Base-by-base conservation (phyloP, 306 rosid species). In the Senna siamea region DNA sequence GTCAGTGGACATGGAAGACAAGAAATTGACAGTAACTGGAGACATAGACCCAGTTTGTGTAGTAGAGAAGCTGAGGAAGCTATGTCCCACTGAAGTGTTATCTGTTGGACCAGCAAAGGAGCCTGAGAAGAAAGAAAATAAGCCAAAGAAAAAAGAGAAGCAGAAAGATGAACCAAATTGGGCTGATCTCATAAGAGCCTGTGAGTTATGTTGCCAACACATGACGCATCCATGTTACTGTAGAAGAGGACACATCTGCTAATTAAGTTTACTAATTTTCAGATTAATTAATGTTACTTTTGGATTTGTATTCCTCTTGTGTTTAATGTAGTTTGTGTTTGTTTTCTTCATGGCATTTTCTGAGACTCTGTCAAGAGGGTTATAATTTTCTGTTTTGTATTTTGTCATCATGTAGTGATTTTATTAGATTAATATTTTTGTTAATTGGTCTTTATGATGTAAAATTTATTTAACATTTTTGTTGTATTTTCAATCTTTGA, bases 31-130 rank as follows among this genome's bases (percentile, higher is more conserved):
- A 0, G 78, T 87, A 67, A 79, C 55, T 0, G 95, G 97, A 23
- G 80, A 82, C 5, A 48, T 89, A 44, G 95, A 91, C 81, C 85
- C 97, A 2, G 87, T 91, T 9, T 0, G 14, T 15, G 74, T 83
- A 47, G 91, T 80, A 58, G 51, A 70, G 52, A 91, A 84, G 58
- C 59, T 91, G 80, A 69, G 89, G 70, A 91, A 89, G 81, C 52
- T 62, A 15, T 87, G 85, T 60, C 12, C 0, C 1, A 47, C 89
- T 4, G 83, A 86, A 0, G 55, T 90, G 43, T n/a, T 87, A 23
- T 90, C 90, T 0, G 91, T 93, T 12, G 98, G 83, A 28, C 84
- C 82, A 9, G 73, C 81, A 6, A 80, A 85, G 30, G 81, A 73
- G 67, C 34, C 69, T 0, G 47, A 79, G 75, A 87, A 87, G 88